Conservation (phyloP, 1,284 basidiomycete species). For the Somion occarium region DNA sequence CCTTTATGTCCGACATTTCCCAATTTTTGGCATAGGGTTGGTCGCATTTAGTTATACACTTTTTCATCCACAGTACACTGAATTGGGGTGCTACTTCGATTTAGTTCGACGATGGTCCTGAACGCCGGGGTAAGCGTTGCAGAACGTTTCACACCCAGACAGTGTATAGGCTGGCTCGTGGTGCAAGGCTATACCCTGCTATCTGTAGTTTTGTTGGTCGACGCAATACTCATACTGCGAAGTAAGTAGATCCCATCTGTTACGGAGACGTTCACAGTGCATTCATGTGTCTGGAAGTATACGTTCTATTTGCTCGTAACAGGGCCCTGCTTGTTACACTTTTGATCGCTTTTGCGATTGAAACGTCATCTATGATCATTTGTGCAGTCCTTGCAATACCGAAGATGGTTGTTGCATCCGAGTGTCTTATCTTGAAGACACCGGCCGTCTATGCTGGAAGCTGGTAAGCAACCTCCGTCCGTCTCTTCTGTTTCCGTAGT, state of each 20-base stretch:
- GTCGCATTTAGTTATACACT: neutral
- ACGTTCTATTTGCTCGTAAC: too few relatives aligned
- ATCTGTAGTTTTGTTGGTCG: neutral
- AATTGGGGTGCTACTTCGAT: too few relatives aligned
- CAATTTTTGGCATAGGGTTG: neutral
- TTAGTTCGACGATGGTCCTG: neutral
- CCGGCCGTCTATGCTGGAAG: neutral
- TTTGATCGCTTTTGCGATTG: neutral
- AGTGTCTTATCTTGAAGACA: neutral
- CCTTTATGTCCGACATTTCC: neutral
- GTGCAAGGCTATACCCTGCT: neutral
- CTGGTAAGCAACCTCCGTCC: neutral
- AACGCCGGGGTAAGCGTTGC: neutral
- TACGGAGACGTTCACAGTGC: too few relatives aligned
- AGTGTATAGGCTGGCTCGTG: neutral
- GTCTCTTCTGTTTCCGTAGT: neutral
- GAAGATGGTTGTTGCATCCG: neutral
- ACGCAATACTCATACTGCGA: too few relatives aligned
- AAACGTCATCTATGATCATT: neutral
- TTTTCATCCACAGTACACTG: neutral
- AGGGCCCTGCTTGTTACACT: too few relatives aligned
- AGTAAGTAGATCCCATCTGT: too few relatives aligned
- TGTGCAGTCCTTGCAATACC: neutral
- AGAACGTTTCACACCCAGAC: neutral
- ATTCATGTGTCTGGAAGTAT: too few relatives aligned